Evolutionary conservation across 129 eudicot genomes (phyloP), one percentile per base, ranked within the genome.

Genomic region (Saposhnikovia divaricata): DNA sequence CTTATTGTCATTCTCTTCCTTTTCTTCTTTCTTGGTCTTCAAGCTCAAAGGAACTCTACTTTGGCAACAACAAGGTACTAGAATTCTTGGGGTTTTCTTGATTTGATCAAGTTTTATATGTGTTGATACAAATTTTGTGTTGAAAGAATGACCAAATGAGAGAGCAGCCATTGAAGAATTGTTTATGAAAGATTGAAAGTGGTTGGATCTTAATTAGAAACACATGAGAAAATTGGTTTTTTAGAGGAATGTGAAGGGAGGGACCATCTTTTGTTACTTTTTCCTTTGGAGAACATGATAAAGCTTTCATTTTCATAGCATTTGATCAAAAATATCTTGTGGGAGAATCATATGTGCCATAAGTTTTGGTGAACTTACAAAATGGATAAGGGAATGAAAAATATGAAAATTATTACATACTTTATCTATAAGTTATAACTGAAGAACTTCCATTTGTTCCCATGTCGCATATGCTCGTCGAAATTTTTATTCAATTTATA

Each of bases 111-210:
- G 78, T 10, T 82, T 77, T 80, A 0, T 2, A 10, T 80, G 81
- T 28, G 59, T 48, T 78, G 78, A 80, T 44, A 18, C 80, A 59
- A 74, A 40, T 80, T 73, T 37, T 78, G 80, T 82, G 81, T 78
- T 63, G 65, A 82, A 78, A 27, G 83, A 80, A 63, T 83, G 81
- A 74, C 80, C 83, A 82, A 85, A 55, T 82, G 88, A 85, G 81
- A 87, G 78, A 69, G 83, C 78, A 79, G 96, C 89, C 90, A 88
- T 90, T 75, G 83, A 23, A 78, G 81, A 18, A 4, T 70, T 70
- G 27, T 38, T 70, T 70, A 13, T 70, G 75, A 70, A 38, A 70
- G 44, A 70, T 70, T 13, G 72, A 21, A 68, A 68, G 23, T 68
- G 73, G 73, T 68, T 68, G 43, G 73, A 68, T 68, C 39, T 68